Evolutionary conservation across 2,329 filamentous ascomycete genomes (phyloP), one percentile per base, ranked within the genome.

Genomic region (Ceratocystiopsis sp.): DNA sequence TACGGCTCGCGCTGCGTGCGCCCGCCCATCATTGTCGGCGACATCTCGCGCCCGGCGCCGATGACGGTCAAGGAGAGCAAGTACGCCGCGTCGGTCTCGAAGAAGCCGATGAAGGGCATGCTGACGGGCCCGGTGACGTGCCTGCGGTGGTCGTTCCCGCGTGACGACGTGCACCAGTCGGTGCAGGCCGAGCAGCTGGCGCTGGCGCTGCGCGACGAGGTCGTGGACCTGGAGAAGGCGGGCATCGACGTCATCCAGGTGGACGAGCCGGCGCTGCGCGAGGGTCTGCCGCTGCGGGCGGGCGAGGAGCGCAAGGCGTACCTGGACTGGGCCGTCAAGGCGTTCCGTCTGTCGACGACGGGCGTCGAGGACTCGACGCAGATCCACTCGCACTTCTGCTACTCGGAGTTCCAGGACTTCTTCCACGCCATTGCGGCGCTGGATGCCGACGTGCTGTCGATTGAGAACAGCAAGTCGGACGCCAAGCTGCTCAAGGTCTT

Each of bases 51-150:
- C 55, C 91, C 91, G 52, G 80, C 79, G 54, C 83, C 91, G 54
- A 98, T 98, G 91, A 95, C 91, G 48, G 91, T 98, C 68, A 98
- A 98, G 82, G 91, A 98, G 77, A 93, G 84, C 67, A 94, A 96
- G 75, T 98, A 94, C 69, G 91, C 91, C 54, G 89, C 86, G 50
- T 87, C 82, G 45, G 77, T 95, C 65, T 89, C 87, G 63, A 89
- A 83, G 73, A 96, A 95, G 78, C 87, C 91, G 67, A 96, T 98
- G 91, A 98, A 98, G 84, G 91, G 91, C 65, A 98, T 98, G 91
- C 79, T 98, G 62, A 98, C 91, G 66, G 91, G 91, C 48, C 91
- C 91, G 55, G 93, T 98, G 70, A 98, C 91, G 59, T 98, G 91
- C 71, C 73, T 98, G 57, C 82, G 91, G 66, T 98, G 91, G 91